Evolutionary conservation across 768 basidiomycete species (phyloP).

Genomic region (Macrolepiota albuminosa): DNA sequence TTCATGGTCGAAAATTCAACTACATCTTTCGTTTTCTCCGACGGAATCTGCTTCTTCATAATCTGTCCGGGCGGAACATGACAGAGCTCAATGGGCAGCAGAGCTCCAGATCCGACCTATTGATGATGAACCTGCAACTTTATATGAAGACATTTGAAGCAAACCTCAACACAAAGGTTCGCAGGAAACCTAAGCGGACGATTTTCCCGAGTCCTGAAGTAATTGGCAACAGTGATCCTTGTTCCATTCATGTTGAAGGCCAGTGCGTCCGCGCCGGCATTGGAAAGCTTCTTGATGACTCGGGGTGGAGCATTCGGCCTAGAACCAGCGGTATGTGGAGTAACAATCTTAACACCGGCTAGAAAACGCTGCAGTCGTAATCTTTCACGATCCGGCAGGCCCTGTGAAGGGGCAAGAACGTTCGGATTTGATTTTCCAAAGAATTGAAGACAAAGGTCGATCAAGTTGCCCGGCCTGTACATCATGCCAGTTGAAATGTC

Average conservation of each 20-base stretch:
- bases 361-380: conserved; percentile 35
- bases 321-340: conserved; percentile 5
- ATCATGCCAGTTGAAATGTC: conserved; percentile 76
- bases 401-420: conserved; percentile 27
- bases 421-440: conserved; percentile 32
- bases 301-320: conserved; percentile 27
- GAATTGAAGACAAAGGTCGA: conserved; percentile 55
- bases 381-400: conserved; percentile 48
- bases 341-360: conserved; percentile 26
- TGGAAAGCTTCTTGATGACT: conserved; percentile 51
- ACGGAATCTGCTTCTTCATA: conserved; percentile 66
- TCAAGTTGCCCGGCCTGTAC: conserved; percentile 61
- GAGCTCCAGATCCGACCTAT: conserved; percentile 57
- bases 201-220: conserved; percentile 18
- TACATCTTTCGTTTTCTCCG: conserved; percentile 59
- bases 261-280: conserved; percentile 40
- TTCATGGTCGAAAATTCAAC: conserved; percentile 64
- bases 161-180: conserved; percentile 51
- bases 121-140: not conserved
- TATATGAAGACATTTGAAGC: conserved; percentile 1
- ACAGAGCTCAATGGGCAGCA: conserved; percentile 68
- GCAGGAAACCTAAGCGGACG: conserved; percentile 38
- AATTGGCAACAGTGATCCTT: conserved; percentile 15
- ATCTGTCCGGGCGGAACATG: conserved; percentile 60
- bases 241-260: conserved; percentile 43